Evolutionary conservation across 202 grass and related monocot species (phyloP).

Genomic region (Cymbopogon flexuosus): DNA sequence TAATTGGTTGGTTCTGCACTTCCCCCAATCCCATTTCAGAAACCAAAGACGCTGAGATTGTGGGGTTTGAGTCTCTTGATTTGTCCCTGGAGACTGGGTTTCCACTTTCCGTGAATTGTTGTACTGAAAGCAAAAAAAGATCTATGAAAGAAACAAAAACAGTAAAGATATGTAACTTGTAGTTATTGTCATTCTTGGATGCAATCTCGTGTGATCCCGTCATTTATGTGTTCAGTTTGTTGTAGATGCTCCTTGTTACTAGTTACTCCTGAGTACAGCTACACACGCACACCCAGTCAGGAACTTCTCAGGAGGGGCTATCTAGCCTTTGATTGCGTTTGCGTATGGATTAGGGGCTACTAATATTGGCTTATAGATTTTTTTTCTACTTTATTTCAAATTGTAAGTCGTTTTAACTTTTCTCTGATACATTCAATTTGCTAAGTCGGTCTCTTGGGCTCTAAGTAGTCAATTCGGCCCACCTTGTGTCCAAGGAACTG

Average conservation of each 20-base stretch:
- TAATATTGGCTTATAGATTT: no score
- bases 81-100: slow-evolving; percentile 17
- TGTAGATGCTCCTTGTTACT: not conserved
- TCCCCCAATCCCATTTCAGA: not conserved
- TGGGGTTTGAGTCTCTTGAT: not conserved
- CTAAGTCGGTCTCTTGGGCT: no score
- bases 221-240: not conserved
- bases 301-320: no score
- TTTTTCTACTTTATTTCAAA: no score
- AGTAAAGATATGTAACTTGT: slow-evolving; percentile 33
- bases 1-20: slow-evolving; percentile 15
- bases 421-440: no score
- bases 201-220: not conserved
- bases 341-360: no score
- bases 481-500: no score
- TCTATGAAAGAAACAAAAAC: slow-evolving; percentile 21
- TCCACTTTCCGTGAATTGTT: slow-evolving; percentile 29
- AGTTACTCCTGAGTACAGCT: not conserved
- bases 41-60: not conserved
- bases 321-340: no score
- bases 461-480: no score
- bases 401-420: no score
- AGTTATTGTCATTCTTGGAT: slow-evolving; percentile 15
- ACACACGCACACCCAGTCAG: no score
- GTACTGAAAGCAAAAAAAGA: not conserved